Evolutionary conservation across 257 asterid genomes (phyloP).

Genomic region (Solanum sitiens): DNA sequence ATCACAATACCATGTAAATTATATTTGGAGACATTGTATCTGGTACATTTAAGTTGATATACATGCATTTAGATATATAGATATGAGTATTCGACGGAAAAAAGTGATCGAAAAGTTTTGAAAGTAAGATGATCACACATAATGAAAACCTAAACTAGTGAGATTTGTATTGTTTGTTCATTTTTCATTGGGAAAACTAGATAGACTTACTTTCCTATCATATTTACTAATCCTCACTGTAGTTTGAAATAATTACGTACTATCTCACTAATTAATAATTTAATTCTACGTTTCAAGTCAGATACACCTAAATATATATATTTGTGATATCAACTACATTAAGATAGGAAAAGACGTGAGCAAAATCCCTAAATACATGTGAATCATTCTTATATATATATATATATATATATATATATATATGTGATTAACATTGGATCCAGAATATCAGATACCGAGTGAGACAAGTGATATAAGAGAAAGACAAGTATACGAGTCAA

Average conservation of each 20-base stretch:
- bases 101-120: not conserved
- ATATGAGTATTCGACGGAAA: accelerated
- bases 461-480: not conserved
- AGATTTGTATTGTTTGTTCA: not conserved
- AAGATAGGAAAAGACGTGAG: not conserved
- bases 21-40: not conserved
- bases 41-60: not conserved
- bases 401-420: too few relatives aligned
- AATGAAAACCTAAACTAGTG: not conserved
- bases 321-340: not conserved
- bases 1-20: not conserved
- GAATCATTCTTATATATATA: too few relatives aligned
- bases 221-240: not conserved
- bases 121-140: not conserved
- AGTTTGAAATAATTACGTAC: too few relatives aligned
- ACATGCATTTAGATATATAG: not conserved
- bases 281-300: not conserved
- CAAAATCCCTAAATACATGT: not conserved
- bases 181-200: not conserved
- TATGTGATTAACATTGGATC: too few relatives aligned
- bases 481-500: not conserved
- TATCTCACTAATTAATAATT: too few relatives aligned
- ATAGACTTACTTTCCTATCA: not conserved
- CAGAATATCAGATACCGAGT: accelerated
- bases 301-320: too few relatives aligned